A percentile compares a stretch with the other conserved stretches of the same genome.
These are phyloP conservation scores for Verbena officinalis DNA, from an alignment of 257 asterid genomes.

Conservation along the genomic window DNA sequence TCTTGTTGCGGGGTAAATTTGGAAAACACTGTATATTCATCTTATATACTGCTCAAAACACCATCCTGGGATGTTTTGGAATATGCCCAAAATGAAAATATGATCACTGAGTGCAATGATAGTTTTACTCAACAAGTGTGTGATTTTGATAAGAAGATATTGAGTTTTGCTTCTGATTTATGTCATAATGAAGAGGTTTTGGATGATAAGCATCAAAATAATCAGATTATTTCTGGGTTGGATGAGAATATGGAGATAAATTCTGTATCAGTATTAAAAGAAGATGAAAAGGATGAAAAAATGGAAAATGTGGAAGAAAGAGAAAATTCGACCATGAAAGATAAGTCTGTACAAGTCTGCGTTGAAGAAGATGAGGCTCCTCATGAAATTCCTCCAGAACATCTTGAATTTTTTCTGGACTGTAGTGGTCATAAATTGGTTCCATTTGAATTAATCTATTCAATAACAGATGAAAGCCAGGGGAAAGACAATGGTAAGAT, in stretches of 20 bases:
- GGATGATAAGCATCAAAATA: background rate
- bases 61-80: slow-evolving; percentile 59
- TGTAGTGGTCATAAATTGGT: slow-evolving; percentile 40
- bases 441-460: slow-evolving; percentile 29
- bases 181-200: slow-evolving; percentile 23
- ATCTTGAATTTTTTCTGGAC: slow-evolving; percentile 64
- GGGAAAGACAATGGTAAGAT: slow-evolving; percentile 2
- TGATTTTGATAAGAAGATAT: slow-evolving; percentile 13
- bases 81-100: slow-evolving; percentile 27
- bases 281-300: slow-evolving; percentile 10
- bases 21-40: slow-evolving; percentile 27
- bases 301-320: slow-evolving; percentile 25
- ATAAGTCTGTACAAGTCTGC: slow-evolving; percentile 51
- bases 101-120: slow-evolving; percentile 15
- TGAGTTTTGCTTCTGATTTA: slow-evolving; percentile 18
- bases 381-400: slow-evolving; percentile 41
- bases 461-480: slow-evolving; percentile 22
- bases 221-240: background rate
- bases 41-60: slow-evolving; percentile 46
- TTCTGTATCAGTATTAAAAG: slow-evolving; percentile 1
- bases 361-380: slow-evolving; percentile 35
- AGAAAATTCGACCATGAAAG: slow-evolving; percentile 32
- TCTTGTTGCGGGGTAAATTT: slow-evolving; percentile 56
- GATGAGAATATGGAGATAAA: slow-evolving; percentile 13
- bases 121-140: background rate